Percentiles rank a stretch among this genome's conserved stretches.
Evolutionary conservation across 2,329 filamentous ascomycete genomes (phyloP).

Genomic region (Cadophora gregata): DNA sequence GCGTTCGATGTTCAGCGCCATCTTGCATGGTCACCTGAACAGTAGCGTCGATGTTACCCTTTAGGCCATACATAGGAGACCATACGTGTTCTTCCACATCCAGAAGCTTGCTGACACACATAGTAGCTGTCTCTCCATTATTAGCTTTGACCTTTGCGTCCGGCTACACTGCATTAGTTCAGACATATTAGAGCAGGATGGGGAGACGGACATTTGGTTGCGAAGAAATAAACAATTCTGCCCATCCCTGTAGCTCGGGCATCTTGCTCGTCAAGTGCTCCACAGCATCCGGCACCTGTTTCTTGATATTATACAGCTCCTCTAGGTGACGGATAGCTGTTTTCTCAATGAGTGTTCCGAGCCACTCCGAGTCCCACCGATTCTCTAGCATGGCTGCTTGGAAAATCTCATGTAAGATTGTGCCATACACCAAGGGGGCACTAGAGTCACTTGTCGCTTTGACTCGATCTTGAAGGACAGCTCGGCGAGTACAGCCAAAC

Average conservation of each 20-base stretch:
- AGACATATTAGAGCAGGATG: background rate
- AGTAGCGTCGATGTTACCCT: slow-evolving; percentile 97
- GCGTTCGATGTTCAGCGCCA: slow-evolving; percentile 64
- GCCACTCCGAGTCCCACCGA: slow-evolving; percentile 74
- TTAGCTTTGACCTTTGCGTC: slow-evolving; percentile 80
- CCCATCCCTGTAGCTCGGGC: slow-evolving; percentile 82
- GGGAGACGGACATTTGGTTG: slow-evolving; percentile 64
- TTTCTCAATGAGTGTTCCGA: slow-evolving; percentile 69
- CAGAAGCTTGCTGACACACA: slow-evolving; percentile 91
- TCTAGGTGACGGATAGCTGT: slow-evolving; percentile 82
- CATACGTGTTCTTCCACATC: slow-evolving; percentile 98
- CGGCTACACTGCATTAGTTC: slow-evolving; percentile 49
- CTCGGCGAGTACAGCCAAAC: slow-evolving; percentile 86
- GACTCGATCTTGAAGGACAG: slow-evolving; percentile 92
- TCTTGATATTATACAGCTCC: slow-evolving; percentile 85
- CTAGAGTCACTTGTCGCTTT: slow-evolving; percentile 86
- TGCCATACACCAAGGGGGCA: slow-evolving; percentile 86
- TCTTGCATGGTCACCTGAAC: slow-evolving; percentile 86
- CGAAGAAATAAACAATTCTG: slow-evolving; percentile 76
- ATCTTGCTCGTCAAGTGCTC: slow-evolving; percentile 86
- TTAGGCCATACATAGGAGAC: slow-evolving; percentile 97
- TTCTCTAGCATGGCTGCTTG: slow-evolving; percentile 88
- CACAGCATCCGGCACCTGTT: slow-evolving; percentile 73
- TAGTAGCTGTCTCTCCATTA: slow-evolving; percentile 74
- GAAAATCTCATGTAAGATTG: slow-evolving; percentile 93